Conservation (phyloP, 306 rosid species). For the Parietaria judaica region DNA sequence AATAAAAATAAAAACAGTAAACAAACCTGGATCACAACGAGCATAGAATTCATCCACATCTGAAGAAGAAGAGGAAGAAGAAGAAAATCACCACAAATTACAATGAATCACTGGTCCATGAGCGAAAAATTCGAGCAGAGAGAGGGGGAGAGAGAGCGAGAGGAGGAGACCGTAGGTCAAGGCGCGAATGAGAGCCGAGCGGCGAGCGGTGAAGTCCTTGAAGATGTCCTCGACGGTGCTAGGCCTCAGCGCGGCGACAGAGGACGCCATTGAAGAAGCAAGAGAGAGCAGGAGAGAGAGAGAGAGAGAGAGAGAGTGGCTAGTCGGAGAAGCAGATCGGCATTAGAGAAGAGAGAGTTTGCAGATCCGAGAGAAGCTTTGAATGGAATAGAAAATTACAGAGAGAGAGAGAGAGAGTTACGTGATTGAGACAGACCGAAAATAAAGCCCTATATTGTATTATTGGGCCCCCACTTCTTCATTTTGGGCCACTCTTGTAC, state of each 20-base stretch:
- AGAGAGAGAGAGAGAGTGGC: background rate
- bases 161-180: constrained; percentile 38
- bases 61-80: constrained; percentile 18
- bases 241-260: constrained; percentile 27
- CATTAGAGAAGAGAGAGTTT: background rate
- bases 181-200: constrained; percentile 43
- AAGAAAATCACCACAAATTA: background rate
- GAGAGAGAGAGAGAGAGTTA: too few relatives aligned
- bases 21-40: constrained; percentile 51
- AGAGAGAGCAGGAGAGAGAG: background rate
- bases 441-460: background rate
- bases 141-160: constrained; percentile 10
- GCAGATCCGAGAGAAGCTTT: background rate
- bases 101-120: background rate
- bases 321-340: constrained; percentile 8
- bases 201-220: constrained; percentile 55
- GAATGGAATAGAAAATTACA: too few relatives aligned
- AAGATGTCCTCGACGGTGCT: constrained; percentile 54
- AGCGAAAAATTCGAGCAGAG: background rate
- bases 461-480: background rate
- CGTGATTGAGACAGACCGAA: background rate
- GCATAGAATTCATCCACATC: constrained; percentile 43
- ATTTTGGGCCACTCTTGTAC: too few relatives aligned
- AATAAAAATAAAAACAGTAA: background rate
- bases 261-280: constrained; percentile 9